Evolutionary conservation across 495 filamentous ascomycete genomes (phyloP).

Genomic region (Aspergillus steynii): DNA sequence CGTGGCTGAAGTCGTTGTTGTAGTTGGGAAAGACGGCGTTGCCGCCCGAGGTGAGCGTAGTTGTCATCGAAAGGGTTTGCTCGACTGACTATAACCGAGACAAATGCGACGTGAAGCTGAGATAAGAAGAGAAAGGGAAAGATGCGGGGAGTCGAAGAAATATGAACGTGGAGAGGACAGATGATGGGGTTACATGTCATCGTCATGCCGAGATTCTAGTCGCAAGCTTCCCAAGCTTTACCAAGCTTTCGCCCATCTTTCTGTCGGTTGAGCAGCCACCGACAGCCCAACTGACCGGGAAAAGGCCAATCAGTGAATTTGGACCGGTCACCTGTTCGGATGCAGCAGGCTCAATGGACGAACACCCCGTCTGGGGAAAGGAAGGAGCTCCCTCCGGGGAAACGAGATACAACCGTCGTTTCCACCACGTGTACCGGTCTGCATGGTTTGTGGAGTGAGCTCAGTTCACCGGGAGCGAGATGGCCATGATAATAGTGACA

Average conservation of each 20-base stretch:
- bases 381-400: not conserved
- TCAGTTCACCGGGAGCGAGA: not conserved
- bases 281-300: not conserved
- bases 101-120: not conserved
- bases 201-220: not conserved
- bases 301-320: not conserved
- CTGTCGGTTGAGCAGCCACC: not conserved
- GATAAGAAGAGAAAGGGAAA: not conserved
- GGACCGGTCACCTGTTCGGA: not conserved
- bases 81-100: not conserved
- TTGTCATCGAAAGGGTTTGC: not conserved
- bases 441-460: not conserved
- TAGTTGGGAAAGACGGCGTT: slow-evolving; percentile 72
- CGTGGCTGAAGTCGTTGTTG: slow-evolving; percentile 55
- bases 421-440: not conserved
- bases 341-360: not conserved
- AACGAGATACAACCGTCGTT: not conserved
- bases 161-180: not conserved
- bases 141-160: not conserved
- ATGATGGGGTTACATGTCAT: not conserved
- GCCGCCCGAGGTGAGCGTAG: slow-evolving; percentile 42
- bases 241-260: not conserved
- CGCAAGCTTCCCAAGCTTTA: not conserved
- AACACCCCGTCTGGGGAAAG: not conserved
- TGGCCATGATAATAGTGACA: not conserved